Base-by-base conservation (phyloP, 768 basidiomycete species). In the Boletus fagicola region DNA sequence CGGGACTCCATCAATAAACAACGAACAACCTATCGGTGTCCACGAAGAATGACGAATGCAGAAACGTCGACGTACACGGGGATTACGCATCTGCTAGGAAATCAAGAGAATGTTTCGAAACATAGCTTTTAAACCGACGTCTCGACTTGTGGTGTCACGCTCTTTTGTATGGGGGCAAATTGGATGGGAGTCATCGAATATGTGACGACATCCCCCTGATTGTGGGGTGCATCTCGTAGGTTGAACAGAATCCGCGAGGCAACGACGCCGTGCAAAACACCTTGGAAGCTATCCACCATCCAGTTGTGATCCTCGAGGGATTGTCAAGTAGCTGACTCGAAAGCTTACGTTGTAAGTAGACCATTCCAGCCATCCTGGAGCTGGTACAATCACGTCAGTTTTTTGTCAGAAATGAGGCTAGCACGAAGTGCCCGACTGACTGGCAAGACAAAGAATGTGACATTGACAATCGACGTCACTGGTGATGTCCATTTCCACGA, bases 221-320 rank as follows among this genome's bases (percentile, higher is more conserved):
- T 4, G 7, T 45, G 48, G 24, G 54, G 33, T 8, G 50, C 49
- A 13, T 53, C 33, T 33, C 48, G 51, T 33, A 59, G 39, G 28
- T 53, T 26, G 44, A 63, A 63, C 30, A 63, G 42, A 18, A 63
- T 30, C 11, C 53, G 51, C 5, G 61, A 52, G 22, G 53, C 62
- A 8, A 63, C n/a, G 8, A 59, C 48, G 5, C 57, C 49, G 5
- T 63, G 57, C 13, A 53, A 31, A 5, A 59, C 44, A 15, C 43
- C 51, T 40, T 60, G 62, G 24, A 63, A 63, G 12, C 57, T 62
- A 8, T 39, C 9, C 5, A 13, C 15, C 31, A 8, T 39, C 22
- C 42, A 15, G 39, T 22, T 10, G 13, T 20, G 33, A 26, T 26
- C 18, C 2, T 18, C 10, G 22, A 33, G 22, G 6, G 47, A 24